These are phyloP conservation scores for Metarhizium anisopliae DNA, from an alignment of 2,329 filamentous ascomycete genomes.

Conservation along the genomic window DNA sequence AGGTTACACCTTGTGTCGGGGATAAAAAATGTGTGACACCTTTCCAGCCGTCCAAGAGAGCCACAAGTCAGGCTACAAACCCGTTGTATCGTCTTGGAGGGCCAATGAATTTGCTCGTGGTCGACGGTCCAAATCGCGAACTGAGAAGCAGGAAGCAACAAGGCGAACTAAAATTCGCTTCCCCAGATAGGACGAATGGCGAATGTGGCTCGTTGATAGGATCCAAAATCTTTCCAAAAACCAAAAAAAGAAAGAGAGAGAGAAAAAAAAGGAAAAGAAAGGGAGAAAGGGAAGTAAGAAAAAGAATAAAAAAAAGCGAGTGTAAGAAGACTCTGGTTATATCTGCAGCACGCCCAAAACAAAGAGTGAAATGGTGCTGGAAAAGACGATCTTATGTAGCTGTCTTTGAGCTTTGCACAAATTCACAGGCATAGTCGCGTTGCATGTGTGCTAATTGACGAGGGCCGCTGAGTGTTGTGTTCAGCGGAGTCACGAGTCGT, in stretches of 20 bases:
- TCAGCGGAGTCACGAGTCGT: conserved; percentile 18
- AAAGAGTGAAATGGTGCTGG: background rate
- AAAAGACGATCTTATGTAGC: background rate
- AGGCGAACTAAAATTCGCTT: background rate
- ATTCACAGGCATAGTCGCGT: background rate
- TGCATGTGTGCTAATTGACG: background rate
- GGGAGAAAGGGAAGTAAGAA: too few relatives aligned
- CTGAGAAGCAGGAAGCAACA: background rate
- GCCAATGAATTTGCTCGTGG: background rate
- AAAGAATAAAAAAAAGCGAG: background rate
- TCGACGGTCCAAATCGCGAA: background rate
- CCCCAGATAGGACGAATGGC: background rate
- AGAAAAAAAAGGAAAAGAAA: too few relatives aligned
- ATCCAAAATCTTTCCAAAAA: background rate
- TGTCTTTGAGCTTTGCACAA: background rate
- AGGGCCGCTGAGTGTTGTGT: conserved; percentile 1
- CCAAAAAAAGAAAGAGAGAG: background rate
- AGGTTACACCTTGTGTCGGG: conserved; percentile 35
- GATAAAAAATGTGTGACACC: background rate
- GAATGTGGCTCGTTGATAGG: background rate
- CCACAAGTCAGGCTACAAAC: background rate
- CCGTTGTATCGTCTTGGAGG: background rate
- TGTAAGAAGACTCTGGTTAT: background rate
- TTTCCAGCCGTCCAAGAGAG: background rate
- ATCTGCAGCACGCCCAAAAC: background rate